Base-by-base conservation (phyloP, 2,329 filamentous ascomycete genomes). In the Cladorrhinum sp. region DNA sequence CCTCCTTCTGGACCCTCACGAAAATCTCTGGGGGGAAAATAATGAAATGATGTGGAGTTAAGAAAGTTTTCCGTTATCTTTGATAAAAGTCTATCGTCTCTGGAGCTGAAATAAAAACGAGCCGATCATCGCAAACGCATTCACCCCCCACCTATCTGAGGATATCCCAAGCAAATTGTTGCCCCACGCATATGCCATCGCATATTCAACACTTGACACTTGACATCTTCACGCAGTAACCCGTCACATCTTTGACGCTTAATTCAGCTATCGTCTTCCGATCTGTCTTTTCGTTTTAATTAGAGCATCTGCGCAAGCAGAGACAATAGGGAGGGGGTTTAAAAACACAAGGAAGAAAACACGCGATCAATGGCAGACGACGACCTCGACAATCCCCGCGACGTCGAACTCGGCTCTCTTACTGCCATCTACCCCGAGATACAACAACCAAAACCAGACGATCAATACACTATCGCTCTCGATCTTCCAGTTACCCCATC, bases 401-500 rank as follows among this genome's bases (percentile, higher is more conserved):
- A 78, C 58, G 76, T 80, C 51, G 86, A 89, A 76, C 77, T 89
- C 58, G 81, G 79, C 67, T 81, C 85, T 13, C 79, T 89, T 59
- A 75, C 79, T 59, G 84, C 85, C 63, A 89, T 90, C 67, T 90
- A 82, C 65, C 86, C 86, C n/a, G 87, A 89, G 72, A 81, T 89
- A 13, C 77, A 77, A 27, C 73, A 75, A 8, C 70, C 78, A 20
- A 71, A 77, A 50, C 69, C 76, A 6, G 67, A 77, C 29, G 74
- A 79, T 60, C 70, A 70, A n/a, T 79, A 80, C 66, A 76, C 75
- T 7, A 81, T 87, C 69, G 76, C 77, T 49, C 78, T 88, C 59
- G 81, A 85, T 50, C 72, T 88, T 18, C 82, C 84, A 2, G 81
- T 88, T 45, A 78, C 80, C 64, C 81, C 85, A 10, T 74, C 73